phyloP scores from a whole-genome alignment of 495 filamentous ascomycete genomes.

The Polyplosphaeria fusca region DNA sequence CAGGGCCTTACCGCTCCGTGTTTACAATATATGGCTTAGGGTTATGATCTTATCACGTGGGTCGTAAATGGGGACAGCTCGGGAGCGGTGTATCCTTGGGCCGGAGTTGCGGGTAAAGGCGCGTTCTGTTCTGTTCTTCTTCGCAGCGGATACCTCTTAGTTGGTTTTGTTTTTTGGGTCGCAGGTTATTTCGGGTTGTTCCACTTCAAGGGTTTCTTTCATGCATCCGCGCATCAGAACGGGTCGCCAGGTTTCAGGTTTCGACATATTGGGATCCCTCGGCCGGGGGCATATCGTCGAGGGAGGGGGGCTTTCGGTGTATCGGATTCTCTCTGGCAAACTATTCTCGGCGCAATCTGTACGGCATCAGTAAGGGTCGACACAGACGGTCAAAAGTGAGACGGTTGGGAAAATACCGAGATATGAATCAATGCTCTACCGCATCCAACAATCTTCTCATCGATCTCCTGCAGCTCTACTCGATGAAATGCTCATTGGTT shows the following conservation, averaged over 20 bases:
- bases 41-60: slow-evolving; percentile 10
- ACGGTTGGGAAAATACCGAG: slow-evolving; percentile 26
- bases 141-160: slow-evolving; percentile 34
- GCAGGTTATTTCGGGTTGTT: slow-evolving; percentile 9
- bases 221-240: slow-evolving; percentile 29
- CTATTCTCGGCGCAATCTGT: slow-evolving; percentile 23
- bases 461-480: background rate
- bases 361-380: slow-evolving; percentile 12
- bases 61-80: no score
- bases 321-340: background rate
- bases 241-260: slow-evolving; percentile 14
- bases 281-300: slow-evolving; percentile 10
- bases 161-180: slow-evolving; percentile 5
- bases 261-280: slow-evolving; percentile 16
- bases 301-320: slow-evolving; percentile 10
- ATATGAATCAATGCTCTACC: slow-evolving; percentile 29
- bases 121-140: slow-evolving; percentile 14
- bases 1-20: slow-evolving; percentile 10
- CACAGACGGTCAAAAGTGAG: slow-evolving; percentile 23
- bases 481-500: background rate
- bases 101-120: slow-evolving; percentile 19
- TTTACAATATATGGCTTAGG: slow-evolving; percentile 12
- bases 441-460: slow-evolving; percentile 1
- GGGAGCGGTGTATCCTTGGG: background rate
- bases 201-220: slow-evolving; percentile 1